Evolutionary conservation across 352 stramenopile genomes (phyloP), one percentile per base, ranked within the genome.

Genomic region (Pythium plurisporium): DNA sequence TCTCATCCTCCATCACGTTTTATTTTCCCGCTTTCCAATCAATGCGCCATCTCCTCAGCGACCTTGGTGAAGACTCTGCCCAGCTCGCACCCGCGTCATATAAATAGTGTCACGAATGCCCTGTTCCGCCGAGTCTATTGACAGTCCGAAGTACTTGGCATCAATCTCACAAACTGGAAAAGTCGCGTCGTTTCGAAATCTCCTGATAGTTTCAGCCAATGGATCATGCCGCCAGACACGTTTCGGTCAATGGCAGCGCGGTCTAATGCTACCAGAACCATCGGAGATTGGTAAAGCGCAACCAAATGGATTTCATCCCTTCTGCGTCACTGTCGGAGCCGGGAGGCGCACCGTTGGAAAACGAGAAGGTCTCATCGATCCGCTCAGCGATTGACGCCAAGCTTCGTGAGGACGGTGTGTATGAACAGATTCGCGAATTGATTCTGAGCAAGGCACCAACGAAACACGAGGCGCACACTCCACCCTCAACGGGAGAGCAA

Each of bases 361-460:
- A 54, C 4, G 72, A 76, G 37, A 73, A 77, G 22, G 65, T 89
- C 38, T 70, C 70, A 2, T 64, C 70, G 5, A 69, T 91, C 48
- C 77, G 83, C 26, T 73, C 73, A 40, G 70, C 66, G 11, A 93
- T 91, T 36, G 77, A 93, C 47, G 70, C 76, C 19, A 93, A 91
- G 44, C 62, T 93, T 1, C 79, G 70, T 23, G 77, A 89, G n/a
- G 64, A 89, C 49, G 75, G 77, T 27, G 69, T 93, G n/a, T 93
- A 93, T 50, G 57, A 82, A 10, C 80, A 90, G 49, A 85, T 93
- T 46, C 75, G 76, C 4, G 60, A 76, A 11, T 60, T 93, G 27
- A 81, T 93, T 12, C 41, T 59, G n/a, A 55, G 47, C n/a, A 71
- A 76, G 50, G 55, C 57, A 0, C 36, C 59, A 14, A 14, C 63